Evolutionary conservation across 768 basidiomycete species (phyloP), one percentile per base, ranked within the genome.

Genomic region (Tylopilus balloui): DNA sequence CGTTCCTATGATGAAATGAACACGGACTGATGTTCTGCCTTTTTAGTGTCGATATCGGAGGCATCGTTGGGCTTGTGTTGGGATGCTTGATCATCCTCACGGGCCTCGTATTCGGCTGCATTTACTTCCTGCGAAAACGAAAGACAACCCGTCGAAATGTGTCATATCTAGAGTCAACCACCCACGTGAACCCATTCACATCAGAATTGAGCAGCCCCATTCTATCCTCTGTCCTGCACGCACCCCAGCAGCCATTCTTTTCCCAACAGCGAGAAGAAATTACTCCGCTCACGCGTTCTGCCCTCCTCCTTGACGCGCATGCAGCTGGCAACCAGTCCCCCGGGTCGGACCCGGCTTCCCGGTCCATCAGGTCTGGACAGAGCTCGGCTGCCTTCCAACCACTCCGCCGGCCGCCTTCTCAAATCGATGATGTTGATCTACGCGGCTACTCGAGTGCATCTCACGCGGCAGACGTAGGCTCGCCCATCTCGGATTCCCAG

Each of bases 301-400:
- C 54, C 3, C 51, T 62, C 23, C 56, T 56, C 15, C 50, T 48
- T 1, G 47, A 54, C 12, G 62, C 52, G 6, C 50, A 42, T 19
- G 49, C 47, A 11, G n/a, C 6, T 1, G 29, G 27, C 20, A 37
- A n/a, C 34, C 28, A 37, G 14, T 23, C 37, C 13, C 14, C 44
- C 15, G 20, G 35, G 3, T 15, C 19, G 5, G 23, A 42, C 12
- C 39, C 24, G 38, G 43, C 50, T 11, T 5, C 37, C 2, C 50
- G 20, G 25, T 52, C 53, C 2, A 34, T 20, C 23, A 31, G n/a
- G 27, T 51, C 55, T 25, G 48, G 35, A 13, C 17, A 1, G 24
- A 40, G 15, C 29, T 43, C 37, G 15, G 25, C 20, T 2, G 20
- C 11, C n/a, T 20, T 52, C 10, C 57, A 39, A 23, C 48, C 58